phyloP scores from a whole-genome alignment of 2,329 filamentous ascomycete genomes.

The Phyllosticta citrichinensis region DNA sequence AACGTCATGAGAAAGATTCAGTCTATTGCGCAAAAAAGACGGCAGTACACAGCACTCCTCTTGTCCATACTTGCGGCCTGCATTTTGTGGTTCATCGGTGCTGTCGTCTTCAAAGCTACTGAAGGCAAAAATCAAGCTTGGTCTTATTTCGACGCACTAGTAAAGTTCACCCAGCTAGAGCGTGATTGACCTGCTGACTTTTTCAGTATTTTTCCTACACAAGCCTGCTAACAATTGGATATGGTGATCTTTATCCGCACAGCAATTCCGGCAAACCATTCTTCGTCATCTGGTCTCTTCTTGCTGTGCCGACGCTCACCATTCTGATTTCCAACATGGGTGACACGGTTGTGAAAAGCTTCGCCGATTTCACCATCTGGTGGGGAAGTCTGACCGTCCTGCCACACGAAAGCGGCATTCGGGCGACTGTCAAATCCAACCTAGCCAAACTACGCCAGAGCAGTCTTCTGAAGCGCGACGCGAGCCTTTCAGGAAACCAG shows the following conservation, averaged over 20 bases:
- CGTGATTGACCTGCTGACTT: no score
- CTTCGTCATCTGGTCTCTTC: constrained; percentile 47
- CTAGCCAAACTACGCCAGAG: constrained; percentile 16
- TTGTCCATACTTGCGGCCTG: constrained; percentile 30
- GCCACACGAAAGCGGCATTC: constrained; percentile 37
- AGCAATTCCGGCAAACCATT: constrained; percentile 45
- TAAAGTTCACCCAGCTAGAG: no score
- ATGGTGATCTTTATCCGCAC: constrained; percentile 39
- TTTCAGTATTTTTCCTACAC: constrained; percentile 42
- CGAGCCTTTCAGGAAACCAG: neutral
- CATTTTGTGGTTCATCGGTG: constrained; percentile 38
- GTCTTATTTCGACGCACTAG: constrained; percentile 41
- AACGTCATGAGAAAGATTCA: constrained; percentile 33
- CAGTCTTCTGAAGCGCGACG: neutral
- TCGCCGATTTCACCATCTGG: constrained; percentile 47
- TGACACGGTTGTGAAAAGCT: constrained; percentile 43
- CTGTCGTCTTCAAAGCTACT: constrained; percentile 38
- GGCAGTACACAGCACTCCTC: constrained; percentile 32
- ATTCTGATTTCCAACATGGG: constrained; percentile 46
- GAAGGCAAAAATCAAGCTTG: constrained; percentile 36
- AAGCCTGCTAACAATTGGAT: constrained; percentile 45
- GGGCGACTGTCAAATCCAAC: constrained; percentile 23
- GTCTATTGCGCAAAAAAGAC: constrained; percentile 23
- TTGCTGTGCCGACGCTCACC: constrained; percentile 45
- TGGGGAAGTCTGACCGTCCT: constrained; percentile 45